These are phyloP conservation scores for Rhodomyrtus psidioides DNA, from an alignment of 441 rosid species.

Conservation along the genomic window DNA sequence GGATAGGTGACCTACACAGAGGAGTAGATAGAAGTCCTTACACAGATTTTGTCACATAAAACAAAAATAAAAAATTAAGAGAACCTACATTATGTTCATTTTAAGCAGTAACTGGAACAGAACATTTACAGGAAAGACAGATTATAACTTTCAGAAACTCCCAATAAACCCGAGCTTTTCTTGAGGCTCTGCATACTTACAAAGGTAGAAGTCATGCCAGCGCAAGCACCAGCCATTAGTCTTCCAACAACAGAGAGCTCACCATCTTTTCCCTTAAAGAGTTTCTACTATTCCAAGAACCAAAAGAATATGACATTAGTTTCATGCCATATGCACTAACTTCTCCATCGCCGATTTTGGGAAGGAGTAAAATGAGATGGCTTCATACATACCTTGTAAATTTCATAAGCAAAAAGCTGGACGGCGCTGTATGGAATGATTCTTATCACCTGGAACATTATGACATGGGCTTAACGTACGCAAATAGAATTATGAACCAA, in stretches of 20 bases:
- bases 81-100: background rate
- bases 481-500: conserved; percentile 1
- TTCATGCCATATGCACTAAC: background rate
- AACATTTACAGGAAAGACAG: background rate
- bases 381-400: conserved; percentile 62
- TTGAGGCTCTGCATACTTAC: conserved; percentile 31
- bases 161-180: background rate
- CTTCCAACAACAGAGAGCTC: conserved; percentile 86
- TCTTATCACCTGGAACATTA: conserved; percentile 68
- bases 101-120: background rate
- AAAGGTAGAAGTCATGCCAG: conserved; percentile 98
- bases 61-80: background rate
- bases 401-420: conserved; percentile 89
- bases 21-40: background rate
- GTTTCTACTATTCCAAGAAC: conserved; percentile 45
- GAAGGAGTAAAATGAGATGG: background rate
- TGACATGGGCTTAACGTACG: conserved; percentile 6
- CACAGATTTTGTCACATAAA: background rate
- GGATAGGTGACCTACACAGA: conserved; percentile 77
- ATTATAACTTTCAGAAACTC: background rate
- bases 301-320: background rate
- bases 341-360: background rate
- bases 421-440: conserved; percentile 89
- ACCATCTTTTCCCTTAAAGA: conserved; percentile 73
- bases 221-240: conserved; percentile 97